Conservation (phyloP, 192 early-diverging fungal genomes). For the Coemansia sp. region DNA sequence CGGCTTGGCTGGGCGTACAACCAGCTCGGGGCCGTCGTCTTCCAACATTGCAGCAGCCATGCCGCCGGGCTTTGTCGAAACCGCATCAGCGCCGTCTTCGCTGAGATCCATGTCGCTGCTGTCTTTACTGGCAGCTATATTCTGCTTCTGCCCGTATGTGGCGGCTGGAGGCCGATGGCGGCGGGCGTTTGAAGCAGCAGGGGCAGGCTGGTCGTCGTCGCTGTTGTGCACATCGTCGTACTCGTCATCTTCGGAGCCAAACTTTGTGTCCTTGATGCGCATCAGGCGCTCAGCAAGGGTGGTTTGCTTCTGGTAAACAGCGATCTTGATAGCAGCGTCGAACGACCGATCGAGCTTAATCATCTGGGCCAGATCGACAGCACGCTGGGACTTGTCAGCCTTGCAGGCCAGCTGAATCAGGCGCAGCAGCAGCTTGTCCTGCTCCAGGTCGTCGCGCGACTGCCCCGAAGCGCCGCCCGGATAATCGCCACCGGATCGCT, state of each 20-base stretch:
- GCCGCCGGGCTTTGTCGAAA: neutral
- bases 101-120: conserved; percentile 3
- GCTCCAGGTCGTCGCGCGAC: conserved; percentile 60
- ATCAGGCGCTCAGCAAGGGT: conserved; percentile 77
- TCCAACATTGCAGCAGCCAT: conserved; percentile 1
- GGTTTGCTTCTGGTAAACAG: conserved; percentile 62
- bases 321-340: conserved; percentile 84
- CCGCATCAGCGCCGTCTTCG: conserved; percentile 6
- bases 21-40: conserved; percentile 7
- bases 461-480: conserved; percentile 26
- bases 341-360: conserved; percentile 66
- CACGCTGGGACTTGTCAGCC: conserved; percentile 70
- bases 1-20: conserved; percentile 20
- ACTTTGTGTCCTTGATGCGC: conserved; percentile 44
- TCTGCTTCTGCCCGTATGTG: conserved; percentile 11
- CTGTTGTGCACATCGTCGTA: neutral
- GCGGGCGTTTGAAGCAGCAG: neutral
- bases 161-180: conserved; percentile 5
- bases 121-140: neutral
- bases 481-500: conserved; percentile 39
- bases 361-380: conserved; percentile 72
- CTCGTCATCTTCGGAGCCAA: conserved; percentile 22
- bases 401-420: conserved; percentile 86
- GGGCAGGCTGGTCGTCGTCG: neutral
- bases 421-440: conserved; percentile 76